Conservation (phyloP, 2,329 filamentous ascomycete species). For the Penicillium sp. region DNA sequence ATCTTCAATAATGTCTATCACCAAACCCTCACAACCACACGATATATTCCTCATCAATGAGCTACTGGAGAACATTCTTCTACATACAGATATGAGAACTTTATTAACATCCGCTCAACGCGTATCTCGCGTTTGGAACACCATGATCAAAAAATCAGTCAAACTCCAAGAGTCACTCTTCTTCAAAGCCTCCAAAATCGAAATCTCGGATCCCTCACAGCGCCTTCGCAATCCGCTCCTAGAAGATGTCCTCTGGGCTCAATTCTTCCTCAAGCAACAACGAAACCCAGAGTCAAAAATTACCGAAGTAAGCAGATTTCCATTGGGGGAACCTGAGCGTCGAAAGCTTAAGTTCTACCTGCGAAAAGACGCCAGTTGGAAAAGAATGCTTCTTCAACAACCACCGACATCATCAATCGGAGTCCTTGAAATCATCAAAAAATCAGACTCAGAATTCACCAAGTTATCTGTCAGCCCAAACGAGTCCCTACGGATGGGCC, state of each 20-base stretch:
- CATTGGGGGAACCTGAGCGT: background rate
- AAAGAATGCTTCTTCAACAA: constrained; percentile 7
- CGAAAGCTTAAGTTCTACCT: background rate
- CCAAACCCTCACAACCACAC: background rate
- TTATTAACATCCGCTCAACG: constrained; percentile 9
- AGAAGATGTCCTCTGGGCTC: constrained; percentile 8
- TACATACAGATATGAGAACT: constrained; percentile 6
- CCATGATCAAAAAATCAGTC: background rate
- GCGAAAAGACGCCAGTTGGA: constrained; percentile 9
- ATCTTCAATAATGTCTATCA: constrained; percentile 2
- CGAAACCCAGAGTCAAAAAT: background rate
- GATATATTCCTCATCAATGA: constrained; percentile 8
- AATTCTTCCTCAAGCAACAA: constrained; percentile 9
- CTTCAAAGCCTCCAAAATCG: constrained; percentile 1
- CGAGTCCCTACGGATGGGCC: constrained; percentile 1
- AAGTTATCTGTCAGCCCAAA: background rate
- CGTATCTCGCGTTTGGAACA: constrained; percentile 1
- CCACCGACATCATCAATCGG: constrained; percentile 9
- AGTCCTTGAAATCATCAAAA: constrained; percentile 8
- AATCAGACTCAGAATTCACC: constrained; percentile 6
- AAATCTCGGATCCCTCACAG: background rate
- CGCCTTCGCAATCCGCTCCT: constrained; percentile 7
- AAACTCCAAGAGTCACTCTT: constrained; percentile 5
- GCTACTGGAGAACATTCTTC: constrained; percentile 7
- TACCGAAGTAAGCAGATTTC: constrained; percentile 5